Evolutionary conservation across 306 rosid genomes (phyloP).

Genomic region (Dalbergia cochinchinensis): DNA sequence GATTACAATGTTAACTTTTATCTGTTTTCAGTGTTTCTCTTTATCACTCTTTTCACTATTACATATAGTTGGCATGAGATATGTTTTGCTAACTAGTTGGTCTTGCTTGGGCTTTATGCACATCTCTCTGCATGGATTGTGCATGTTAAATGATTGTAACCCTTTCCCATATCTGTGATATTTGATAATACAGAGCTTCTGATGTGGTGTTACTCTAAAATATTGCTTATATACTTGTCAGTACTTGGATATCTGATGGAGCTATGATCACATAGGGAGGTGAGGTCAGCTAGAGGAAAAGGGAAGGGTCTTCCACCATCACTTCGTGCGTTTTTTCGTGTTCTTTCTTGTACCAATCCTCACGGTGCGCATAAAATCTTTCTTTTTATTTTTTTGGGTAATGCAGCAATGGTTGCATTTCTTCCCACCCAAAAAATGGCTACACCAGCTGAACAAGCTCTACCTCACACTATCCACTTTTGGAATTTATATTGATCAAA

Average conservation of each 20-base stretch:
- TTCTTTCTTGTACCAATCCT: slow-evolving; percentile 61
- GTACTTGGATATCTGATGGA: slow-evolving; percentile 54
- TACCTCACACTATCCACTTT: slow-evolving; percentile 30
- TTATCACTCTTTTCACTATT: slow-evolving; percentile 1
- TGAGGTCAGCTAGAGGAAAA: slow-evolving; percentile 60
- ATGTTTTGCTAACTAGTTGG: background rate
- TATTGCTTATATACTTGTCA: slow-evolving; percentile 40
- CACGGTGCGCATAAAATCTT: slow-evolving; percentile 51
- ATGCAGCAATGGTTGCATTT: slow-evolving; percentile 22
- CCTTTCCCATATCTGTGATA: background rate
- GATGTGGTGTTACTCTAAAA: slow-evolving; percentile 43
- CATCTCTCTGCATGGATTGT: slow-evolving; percentile 21
- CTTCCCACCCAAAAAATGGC: background rate
- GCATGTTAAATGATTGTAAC: slow-evolving; percentile 19
- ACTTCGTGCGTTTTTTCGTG: slow-evolving; percentile 80
- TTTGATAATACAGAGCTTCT: slow-evolving; percentile 27
- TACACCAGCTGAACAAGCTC: slow-evolving; percentile 19
- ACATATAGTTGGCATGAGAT: background rate
- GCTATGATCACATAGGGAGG: slow-evolving; percentile 65
- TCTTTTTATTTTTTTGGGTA: background rate
- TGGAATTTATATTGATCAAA: slow-evolving; percentile 43
- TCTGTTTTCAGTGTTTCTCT: background rate
- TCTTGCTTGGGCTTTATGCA: background rate
- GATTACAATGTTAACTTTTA: slow-evolving; percentile 23
- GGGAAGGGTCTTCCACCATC: slow-evolving; percentile 87